Evolutionary conservation across 345 rosid genomes (phyloP).

Genomic region (Aethionema arabicum): DNA sequence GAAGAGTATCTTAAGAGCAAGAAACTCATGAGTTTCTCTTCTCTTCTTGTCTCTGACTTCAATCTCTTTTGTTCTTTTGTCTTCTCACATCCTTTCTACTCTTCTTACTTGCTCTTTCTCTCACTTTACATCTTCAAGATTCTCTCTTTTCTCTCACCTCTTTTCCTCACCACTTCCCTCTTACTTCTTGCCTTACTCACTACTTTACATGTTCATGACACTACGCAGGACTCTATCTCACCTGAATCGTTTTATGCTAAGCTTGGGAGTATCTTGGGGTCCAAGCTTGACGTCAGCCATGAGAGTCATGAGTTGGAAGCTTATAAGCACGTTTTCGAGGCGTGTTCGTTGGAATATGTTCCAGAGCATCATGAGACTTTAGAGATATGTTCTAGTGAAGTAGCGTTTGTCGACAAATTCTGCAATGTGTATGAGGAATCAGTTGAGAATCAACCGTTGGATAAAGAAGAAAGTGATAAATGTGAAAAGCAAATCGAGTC

Average conservation of each 20-base stretch:
- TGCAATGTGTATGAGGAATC: constrained; percentile 22
- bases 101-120: constrained; percentile 58
- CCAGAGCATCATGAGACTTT: constrained; percentile 20
- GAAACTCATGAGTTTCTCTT: constrained; percentile 38
- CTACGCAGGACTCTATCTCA: constrained; percentile 22
- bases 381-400: constrained; percentile 27
- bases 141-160: constrained; percentile 81
- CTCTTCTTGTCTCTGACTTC: constrained; percentile 50
- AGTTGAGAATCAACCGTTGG: constrained; percentile 31
- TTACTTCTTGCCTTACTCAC: constrained; percentile 53
- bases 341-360: constrained; percentile 36
- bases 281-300: constrained; percentile 38
- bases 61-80: constrained; percentile 51
- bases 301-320: constrained; percentile 52
- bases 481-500: constrained; percentile 53
- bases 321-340: constrained; percentile 63
- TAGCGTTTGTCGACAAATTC: constrained; percentile 37
- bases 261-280: constrained; percentile 43
- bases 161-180: constrained; percentile 72
- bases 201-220: constrained; percentile 40
- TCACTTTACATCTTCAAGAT: constrained; percentile 72
- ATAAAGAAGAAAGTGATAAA: constrained; percentile 39
- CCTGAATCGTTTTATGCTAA: constrained; percentile 42
- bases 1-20: constrained; percentile 33
- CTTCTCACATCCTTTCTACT: constrained; percentile 59